Evolutionary conservation across 345 rosid genomes (phyloP).

Genomic region (Erysimum cheiranthoides): DNA sequence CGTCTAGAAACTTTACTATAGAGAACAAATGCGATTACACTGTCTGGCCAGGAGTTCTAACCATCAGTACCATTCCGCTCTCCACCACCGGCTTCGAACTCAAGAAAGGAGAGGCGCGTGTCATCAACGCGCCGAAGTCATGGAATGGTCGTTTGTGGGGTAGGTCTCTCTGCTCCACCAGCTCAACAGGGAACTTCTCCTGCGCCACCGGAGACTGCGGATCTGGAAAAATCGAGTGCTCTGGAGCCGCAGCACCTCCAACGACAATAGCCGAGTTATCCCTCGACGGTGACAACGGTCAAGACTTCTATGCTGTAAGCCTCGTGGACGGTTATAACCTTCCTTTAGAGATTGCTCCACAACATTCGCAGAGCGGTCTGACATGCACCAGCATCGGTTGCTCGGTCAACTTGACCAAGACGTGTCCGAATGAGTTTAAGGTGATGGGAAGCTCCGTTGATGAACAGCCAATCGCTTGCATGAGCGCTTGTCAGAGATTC

Average conservation of each 20-base stretch:
- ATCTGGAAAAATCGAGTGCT: conserved; percentile 43
- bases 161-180: conserved; percentile 52
- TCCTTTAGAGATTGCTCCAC: conserved; percentile 9
- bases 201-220: conserved; percentile 35
- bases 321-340: conserved; percentile 42
- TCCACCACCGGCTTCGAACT: conserved; percentile 60
- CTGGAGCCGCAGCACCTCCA: conserved; percentile 49
- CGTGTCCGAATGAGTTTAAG: conserved; percentile 53
- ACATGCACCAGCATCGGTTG: conserved; percentile 38
- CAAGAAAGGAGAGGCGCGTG: conserved; percentile 37
- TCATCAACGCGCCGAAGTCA: too few species aligned
- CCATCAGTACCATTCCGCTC: conserved; percentile 27
- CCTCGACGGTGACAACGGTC: conserved; percentile 26
- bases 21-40: conserved; percentile 56
- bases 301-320: conserved; percentile 53
- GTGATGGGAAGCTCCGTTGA: conserved; percentile 36
- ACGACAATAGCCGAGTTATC: conserved; percentile 55
- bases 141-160: conserved; percentile 58
- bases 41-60: conserved; percentile 57
- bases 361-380: background rate
- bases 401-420: conserved; percentile 40
- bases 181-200: conserved; percentile 13
- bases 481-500: conserved; percentile 55
- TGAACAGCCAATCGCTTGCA: conserved; percentile 47
- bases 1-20: background rate